Evolutionary conservation across 257 asterid genomes (phyloP).

Genomic region (Nicotiana noctiflora): DNA sequence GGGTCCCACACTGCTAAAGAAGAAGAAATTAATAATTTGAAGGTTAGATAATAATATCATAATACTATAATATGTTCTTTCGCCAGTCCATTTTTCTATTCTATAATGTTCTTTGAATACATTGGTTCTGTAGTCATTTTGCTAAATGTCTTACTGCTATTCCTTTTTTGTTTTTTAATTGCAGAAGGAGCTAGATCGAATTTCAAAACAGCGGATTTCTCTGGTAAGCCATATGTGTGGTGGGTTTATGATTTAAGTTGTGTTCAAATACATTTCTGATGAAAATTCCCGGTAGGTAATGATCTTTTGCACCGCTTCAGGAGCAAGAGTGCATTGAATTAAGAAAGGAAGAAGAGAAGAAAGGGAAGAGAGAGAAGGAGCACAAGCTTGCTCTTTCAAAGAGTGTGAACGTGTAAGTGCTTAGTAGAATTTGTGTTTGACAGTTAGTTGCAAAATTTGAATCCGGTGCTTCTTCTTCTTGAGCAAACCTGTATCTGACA

Average conservation of each 20-base stretch:
- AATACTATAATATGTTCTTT: background rate
- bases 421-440: slow-evolving; percentile 5
- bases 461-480: background rate
- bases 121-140: background rate
- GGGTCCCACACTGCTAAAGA: slow-evolving; percentile 28
- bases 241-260: background rate
- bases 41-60: slow-evolving; percentile 32
- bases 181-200: slow-evolving; percentile 72
- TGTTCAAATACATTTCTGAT: slow-evolving; percentile 12
- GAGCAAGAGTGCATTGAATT: slow-evolving; percentile 59
- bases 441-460: background rate
- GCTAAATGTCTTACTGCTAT: background rate
- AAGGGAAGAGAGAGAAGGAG: slow-evolving; percentile 48
- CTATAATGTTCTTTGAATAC: background rate
- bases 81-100: background rate
- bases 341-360: slow-evolving; percentile 43
- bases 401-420: slow-evolving; percentile 43
- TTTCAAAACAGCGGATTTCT: slow-evolving; percentile 44
- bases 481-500: background rate
- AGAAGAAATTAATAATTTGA: slow-evolving; percentile 37
- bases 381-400: slow-evolving; percentile 27
- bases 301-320: slow-evolving; percentile 36
- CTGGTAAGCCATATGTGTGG: slow-evolving; percentile 34
- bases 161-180: slow-evolving; percentile 8
- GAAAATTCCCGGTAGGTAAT: slow-evolving; percentile 13